phyloP scores from a whole-genome alignment of 2,329 filamentous ascomycete genomes.

The Atkinsonella hypoxylon region DNA sequence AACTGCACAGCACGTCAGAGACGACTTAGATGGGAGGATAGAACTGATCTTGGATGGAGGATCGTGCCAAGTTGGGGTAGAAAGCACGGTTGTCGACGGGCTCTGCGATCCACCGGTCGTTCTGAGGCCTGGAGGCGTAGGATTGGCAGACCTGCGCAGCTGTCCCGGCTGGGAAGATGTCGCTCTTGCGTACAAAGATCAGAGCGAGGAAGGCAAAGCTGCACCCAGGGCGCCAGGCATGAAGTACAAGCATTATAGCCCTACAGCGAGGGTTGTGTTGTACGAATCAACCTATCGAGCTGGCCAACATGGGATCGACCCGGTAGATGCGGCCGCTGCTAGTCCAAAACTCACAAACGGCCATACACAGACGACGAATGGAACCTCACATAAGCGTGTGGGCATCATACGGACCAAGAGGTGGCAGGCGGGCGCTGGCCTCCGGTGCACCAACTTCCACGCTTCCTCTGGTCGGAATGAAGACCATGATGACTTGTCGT shows the following conservation, averaged over 20 bases:
- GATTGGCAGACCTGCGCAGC: slow-evolving; percentile 62
- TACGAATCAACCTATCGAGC: slow-evolving; percentile 48
- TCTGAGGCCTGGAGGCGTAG: slow-evolving; percentile 75
- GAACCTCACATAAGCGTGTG: slow-evolving; percentile 21
- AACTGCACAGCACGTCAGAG: slow-evolving; percentile 73
- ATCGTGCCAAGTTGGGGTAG: slow-evolving; percentile 75
- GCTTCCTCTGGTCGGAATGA: slow-evolving; percentile 9
- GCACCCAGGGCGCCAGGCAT: slow-evolving; percentile 83
- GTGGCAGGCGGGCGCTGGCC: slow-evolving; percentile 35
- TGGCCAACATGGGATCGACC: slow-evolving; percentile 23
- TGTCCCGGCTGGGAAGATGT: slow-evolving; percentile 75
- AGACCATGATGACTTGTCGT: slow-evolving; percentile 16
- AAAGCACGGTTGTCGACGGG: slow-evolving; percentile 94
- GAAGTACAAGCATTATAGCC: slow-evolving; percentile 98
- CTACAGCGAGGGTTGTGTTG: slow-evolving; percentile 72
- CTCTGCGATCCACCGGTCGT: slow-evolving; percentile 70
- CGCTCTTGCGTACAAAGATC: slow-evolving; percentile 67
- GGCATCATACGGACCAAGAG: slow-evolving; percentile 44
- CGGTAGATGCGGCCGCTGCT: slow-evolving; percentile 20
- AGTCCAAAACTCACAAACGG: slow-evolving; percentile 9
- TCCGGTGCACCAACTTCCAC: slow-evolving; percentile 21
- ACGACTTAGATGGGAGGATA: slow-evolving; percentile 75
- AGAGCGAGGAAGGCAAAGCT: slow-evolving; percentile 49
- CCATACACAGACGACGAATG: slow-evolving; percentile 11
- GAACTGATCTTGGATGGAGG: slow-evolving; percentile 84